These are phyloP conservation scores for Cardamine resedifolia DNA, from an alignment of 345 rosid species.

Conservation along the genomic window DNA sequence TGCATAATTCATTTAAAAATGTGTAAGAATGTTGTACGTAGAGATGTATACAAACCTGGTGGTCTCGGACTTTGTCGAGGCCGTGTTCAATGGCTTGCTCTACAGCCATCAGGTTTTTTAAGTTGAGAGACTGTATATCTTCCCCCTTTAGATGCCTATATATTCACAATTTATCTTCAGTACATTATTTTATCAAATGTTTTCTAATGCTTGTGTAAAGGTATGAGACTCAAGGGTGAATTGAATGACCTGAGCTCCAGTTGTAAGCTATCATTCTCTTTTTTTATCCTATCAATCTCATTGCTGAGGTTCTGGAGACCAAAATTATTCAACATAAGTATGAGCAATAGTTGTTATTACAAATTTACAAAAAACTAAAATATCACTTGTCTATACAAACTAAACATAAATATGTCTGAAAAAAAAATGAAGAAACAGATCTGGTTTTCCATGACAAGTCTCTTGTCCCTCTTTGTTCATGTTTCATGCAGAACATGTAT, in stretches of 20 bases:
- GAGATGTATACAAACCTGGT: constrained; percentile 43
- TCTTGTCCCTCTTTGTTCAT: not conserved
- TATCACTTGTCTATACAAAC: not conserved
- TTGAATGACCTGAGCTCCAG: constrained; percentile 68
- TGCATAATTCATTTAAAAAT: no score
- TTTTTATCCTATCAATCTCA: constrained; percentile 81
- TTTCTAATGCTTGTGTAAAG: not conserved
- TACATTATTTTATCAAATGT: not conserved
- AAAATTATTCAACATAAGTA: not conserved
- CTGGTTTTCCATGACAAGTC: not conserved
- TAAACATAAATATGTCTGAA: not conserved
- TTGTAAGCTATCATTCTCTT: constrained; percentile 83
- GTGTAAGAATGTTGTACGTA: not conserved
- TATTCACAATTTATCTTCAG: not conserved
- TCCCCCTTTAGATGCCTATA: constrained; percentile 74
- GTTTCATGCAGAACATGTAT: constrained; percentile 5
- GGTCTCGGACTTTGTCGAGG: constrained; percentile 49
- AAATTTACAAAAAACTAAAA: not conserved
- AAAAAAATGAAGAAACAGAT: not conserved
- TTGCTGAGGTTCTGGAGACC: constrained; percentile 57
- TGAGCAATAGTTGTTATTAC: not conserved
- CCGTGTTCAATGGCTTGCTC: constrained; percentile 79
- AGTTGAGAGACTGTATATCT: constrained; percentile 61
- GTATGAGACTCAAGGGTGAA: not conserved
- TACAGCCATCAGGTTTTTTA: constrained; percentile 52